Percentiles rank a stretch among this genome's conserved stretches.
These are phyloP conservation scores for Coleophoma crateriformis DNA, from an alignment of 2,329 filamentous ascomycete genomes.

Conservation along the genomic window DNA sequence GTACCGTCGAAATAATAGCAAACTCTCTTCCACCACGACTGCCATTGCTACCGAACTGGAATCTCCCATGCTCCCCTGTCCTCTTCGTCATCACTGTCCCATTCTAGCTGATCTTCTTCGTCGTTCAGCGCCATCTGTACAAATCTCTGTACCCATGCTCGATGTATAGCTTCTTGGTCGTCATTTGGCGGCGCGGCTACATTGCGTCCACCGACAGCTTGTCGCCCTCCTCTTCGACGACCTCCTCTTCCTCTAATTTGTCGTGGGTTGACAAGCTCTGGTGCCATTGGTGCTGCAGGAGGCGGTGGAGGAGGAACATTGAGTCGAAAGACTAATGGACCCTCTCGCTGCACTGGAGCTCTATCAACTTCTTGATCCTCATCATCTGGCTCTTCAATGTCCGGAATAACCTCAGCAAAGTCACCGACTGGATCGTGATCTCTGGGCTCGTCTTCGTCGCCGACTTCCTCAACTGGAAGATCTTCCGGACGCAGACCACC, in stretches of 20 bases:
- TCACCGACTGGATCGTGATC: slow-evolving; percentile 2
- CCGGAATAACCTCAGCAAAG: slow-evolving; percentile 7
- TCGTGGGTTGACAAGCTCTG: slow-evolving; percentile 13
- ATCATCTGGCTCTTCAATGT: slow-evolving; percentile 9
- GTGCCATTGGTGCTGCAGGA: slow-evolving; percentile 8
- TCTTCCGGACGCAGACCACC: background rate
- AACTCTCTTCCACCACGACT: background rate
- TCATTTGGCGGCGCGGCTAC: slow-evolving; percentile 8
- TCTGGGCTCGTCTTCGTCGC: background rate
- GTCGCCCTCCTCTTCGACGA: slow-evolving; percentile 2
- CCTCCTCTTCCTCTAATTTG: slow-evolving; percentile 3
- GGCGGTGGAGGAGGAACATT: slow-evolving; percentile 16
- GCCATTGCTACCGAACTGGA: slow-evolving; percentile 17
- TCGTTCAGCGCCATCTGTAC: slow-evolving; percentile 28
- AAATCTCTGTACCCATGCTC: slow-evolving; percentile 27
- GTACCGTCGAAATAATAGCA: background rate
- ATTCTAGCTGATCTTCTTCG: slow-evolving; percentile 25
- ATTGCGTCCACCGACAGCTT: slow-evolving; percentile 4
- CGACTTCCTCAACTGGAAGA: background rate
- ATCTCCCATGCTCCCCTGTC: slow-evolving; percentile 38
- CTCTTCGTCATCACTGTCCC: slow-evolving; percentile 38
- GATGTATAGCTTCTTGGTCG: slow-evolving; percentile 11
- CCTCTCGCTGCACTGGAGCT: slow-evolving; percentile 21
- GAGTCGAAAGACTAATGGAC: slow-evolving; percentile 26
- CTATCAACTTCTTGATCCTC: slow-evolving; percentile 5